A percentile compares a stretch with the other conserved stretches of the same genome.
Conservation (phyloP, 169 alveolate species). For the Plasmodium blacklocki region DNA sequence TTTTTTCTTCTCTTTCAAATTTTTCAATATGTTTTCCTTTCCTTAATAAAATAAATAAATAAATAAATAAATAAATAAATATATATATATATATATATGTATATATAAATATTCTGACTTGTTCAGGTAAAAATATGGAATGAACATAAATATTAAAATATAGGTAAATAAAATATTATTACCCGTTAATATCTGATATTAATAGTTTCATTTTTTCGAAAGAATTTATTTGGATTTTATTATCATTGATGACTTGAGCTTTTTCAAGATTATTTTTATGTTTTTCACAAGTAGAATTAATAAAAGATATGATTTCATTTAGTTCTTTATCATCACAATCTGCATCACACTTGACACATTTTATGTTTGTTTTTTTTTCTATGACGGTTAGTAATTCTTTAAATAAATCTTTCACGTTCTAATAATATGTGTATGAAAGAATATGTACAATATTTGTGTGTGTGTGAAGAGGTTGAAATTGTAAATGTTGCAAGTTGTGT, state of each 20-base stretch:
- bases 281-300: slow-evolving; percentile 32
- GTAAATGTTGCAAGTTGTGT: neutral
- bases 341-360: slow-evolving; percentile 21
- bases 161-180: too few relatives aligned
- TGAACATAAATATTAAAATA: too few relatives aligned
- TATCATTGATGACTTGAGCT: neutral
- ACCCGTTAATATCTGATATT: slow-evolving; percentile 64
- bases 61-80: neutral
- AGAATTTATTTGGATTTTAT: slow-evolving; percentile 21
- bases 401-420: slow-evolving; percentile 32
- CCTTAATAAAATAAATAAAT: slow-evolving; percentile 33
- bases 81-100: slow-evolving; percentile 1
- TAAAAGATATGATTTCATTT: slow-evolving; percentile 22
- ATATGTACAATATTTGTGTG: neutral
- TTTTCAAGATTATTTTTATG: neutral
- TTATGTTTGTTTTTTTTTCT: slow-evolving; percentile 36
- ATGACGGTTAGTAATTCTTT: slow-evolving; percentile 27
- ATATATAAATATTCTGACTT: slow-evolving; percentile 10
- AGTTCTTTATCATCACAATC: slow-evolving; percentile 49
- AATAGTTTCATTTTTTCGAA: slow-evolving; percentile 44
- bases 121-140: neutral
- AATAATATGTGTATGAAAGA: neutral
- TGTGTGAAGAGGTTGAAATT: neutral
- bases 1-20: slow-evolving; percentile 55
- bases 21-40: slow-evolving; percentile 46